phyloP scores from a whole-genome alignment of 2,329 filamentous ascomycete genomes.

The Penicillium sp. region DNA sequence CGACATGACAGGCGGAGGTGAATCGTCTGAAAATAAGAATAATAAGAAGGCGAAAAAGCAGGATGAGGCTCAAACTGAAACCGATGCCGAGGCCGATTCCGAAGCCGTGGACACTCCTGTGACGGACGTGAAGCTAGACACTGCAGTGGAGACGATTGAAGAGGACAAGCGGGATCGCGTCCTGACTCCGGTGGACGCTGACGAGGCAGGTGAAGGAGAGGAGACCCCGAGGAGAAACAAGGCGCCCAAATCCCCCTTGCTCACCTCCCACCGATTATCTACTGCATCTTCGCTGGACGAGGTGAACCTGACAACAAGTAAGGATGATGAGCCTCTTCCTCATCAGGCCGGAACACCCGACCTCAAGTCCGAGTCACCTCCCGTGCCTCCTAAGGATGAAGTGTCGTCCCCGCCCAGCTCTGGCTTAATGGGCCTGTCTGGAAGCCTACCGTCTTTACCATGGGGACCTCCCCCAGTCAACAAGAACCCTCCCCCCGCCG shows the following conservation, averaged over 20 bases:
- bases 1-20: constrained; percentile 12
- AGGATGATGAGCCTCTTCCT: constrained; percentile 51
- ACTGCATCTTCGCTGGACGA: constrained; percentile 62
- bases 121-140: constrained; percentile 22
- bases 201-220: constrained; percentile 28
- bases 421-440: constrained; percentile 64
- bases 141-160: constrained; percentile 3
- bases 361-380: constrained; percentile 34
- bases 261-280: constrained; percentile 59
- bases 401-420: constrained; percentile 35
- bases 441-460: constrained; percentile 71
- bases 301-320: constrained; percentile 66
- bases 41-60: constrained; percentile 20
- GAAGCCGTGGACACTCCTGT: constrained; percentile 34
- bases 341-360: constrained; percentile 31
- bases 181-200: constrained; percentile 12
- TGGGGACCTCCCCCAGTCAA: constrained; percentile 64
- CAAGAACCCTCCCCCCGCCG: constrained; percentile 42
- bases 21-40: constrained; percentile 13
- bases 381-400: constrained; percentile 40
- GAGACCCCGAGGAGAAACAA: constrained; percentile 42
- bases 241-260: constrained; percentile 55
- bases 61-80: constrained; percentile 20
- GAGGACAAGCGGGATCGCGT: constrained; percentile 16
- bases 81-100: constrained; percentile 6